These are phyloP conservation scores for Mycena epipterygia DNA, from an alignment of 768 basidiomycete species.

Conservation along the genomic window DNA sequence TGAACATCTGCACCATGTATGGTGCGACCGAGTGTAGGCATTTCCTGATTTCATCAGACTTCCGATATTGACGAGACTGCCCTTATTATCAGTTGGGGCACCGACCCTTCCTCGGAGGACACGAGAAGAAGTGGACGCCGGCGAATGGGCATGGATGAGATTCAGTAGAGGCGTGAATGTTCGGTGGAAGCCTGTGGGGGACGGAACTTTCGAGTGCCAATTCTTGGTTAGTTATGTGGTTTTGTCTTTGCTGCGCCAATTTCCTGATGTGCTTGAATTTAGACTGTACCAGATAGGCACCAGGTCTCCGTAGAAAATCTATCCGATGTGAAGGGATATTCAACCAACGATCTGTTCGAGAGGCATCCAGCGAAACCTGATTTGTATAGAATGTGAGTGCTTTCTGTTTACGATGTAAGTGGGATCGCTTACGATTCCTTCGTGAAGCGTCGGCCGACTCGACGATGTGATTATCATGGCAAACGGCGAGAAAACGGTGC, in stretches of 20 bases:
- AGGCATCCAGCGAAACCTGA: slow-evolving; percentile 47
- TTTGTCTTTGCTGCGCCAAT: neutral
- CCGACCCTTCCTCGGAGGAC: slow-evolving; percentile 30
- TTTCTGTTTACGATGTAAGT: no score
- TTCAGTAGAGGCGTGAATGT: slow-evolving; percentile 25
- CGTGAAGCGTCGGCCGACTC: no score
- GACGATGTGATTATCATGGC: slow-evolving; percentile 36
- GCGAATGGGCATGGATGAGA: slow-evolving; percentile 48
- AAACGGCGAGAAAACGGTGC: slow-evolving; percentile 47
- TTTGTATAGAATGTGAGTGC: slow-evolving; percentile 34
- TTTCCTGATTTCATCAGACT: slow-evolving; percentile 32
- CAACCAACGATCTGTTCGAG: slow-evolving; percentile 46
- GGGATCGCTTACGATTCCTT: no score
- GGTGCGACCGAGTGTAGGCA: slow-evolving; percentile 52
- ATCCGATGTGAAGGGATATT: slow-evolving; percentile 42
- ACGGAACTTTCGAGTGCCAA: no score
- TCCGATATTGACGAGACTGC: slow-evolving; percentile 22
- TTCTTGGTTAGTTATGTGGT: no score
- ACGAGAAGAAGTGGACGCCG: slow-evolving; percentile 35
- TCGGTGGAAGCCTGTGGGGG: no score
- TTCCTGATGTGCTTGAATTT: neutral
- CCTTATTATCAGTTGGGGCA: slow-evolving; percentile 30
- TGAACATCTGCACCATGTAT: slow-evolving; percentile 49
- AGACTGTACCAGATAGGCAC: slow-evolving; percentile 48
- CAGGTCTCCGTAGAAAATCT: slow-evolving; percentile 52